phyloP scores from a whole-genome alignment of 73 alveolate genomes.

The Tetrahymena malaccensis region DNA sequence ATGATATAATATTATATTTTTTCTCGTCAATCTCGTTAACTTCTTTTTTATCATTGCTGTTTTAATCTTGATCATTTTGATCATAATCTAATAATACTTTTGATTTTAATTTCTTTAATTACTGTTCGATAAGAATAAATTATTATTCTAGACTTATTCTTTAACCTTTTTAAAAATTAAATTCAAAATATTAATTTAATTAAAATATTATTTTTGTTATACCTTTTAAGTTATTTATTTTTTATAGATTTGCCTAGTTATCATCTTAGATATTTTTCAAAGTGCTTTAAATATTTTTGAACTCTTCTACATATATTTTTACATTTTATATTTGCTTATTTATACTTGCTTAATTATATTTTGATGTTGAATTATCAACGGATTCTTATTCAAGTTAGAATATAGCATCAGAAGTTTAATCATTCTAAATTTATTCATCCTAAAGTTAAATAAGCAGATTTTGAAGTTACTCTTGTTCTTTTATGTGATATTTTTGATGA shows the following conservation, averaged over 20 bases:
- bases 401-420: neutral
- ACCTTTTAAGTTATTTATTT: neutral
- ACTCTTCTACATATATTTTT: neutral
- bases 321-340: neutral
- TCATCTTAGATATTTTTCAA: neutral
- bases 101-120: too few species aligned
- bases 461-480: too few species aligned
- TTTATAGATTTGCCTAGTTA: neutral
- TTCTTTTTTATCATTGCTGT: neutral
- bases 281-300: neutral
- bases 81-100: neutral
- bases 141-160: too few species aligned
- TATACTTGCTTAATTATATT: neutral
- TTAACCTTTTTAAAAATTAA: too few species aligned
- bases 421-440: neutral
- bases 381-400: neutral
- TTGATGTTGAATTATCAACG: neutral
- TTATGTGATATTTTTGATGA: too few species aligned
- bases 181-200: neutral
- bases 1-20: neutral
- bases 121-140: too few species aligned
- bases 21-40: neutral
- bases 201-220: neutral
- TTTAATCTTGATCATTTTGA: neutral
- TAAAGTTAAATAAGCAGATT: too few species aligned